Evolutionary conservation across 805 yeast genomes (phyloP).

Genomic region (Starmerella davenportii): DNA sequence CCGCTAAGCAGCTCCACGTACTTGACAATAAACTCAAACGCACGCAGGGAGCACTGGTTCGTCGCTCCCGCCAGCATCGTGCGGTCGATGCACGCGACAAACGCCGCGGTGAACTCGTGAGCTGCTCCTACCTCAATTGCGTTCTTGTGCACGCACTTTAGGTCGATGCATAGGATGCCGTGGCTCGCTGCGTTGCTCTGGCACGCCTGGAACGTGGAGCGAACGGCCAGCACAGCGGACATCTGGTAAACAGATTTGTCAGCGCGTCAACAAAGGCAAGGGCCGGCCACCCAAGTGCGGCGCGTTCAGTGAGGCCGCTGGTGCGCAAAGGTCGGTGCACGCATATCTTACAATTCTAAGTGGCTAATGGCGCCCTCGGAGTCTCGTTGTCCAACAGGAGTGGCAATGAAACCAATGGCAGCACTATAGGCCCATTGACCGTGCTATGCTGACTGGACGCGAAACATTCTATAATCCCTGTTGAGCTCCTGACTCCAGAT

Average conservation of each 20-base stretch:
- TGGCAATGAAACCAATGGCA: no score
- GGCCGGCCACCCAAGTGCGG: no score
- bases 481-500: no score
- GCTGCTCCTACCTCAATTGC: conserved; percentile 2
- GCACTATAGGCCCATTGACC: no score
- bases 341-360: no score
- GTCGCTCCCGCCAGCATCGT: neutral
- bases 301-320: no score
- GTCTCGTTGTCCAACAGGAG: no score
- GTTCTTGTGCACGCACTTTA: conserved; percentile 5
- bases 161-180: conserved; percentile 2
- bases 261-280: no score
- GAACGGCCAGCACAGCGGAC: conserved; percentile 1
- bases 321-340: no score
- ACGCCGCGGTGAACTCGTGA: conserved; percentile 35
- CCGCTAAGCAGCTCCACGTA: neutral
- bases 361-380: no score
- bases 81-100: conserved; percentile 24
- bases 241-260: neutral
- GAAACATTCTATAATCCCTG: no score
- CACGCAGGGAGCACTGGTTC: neutral
- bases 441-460: no score
- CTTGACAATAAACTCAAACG: neutral
- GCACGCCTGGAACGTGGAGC: conserved; percentile 11
- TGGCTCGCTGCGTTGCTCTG: conserved; percentile 7